phyloP scores from a whole-genome alignment of 2,329 filamentous ascomycete species.

The Dactylonectria estremocensis region DNA sequence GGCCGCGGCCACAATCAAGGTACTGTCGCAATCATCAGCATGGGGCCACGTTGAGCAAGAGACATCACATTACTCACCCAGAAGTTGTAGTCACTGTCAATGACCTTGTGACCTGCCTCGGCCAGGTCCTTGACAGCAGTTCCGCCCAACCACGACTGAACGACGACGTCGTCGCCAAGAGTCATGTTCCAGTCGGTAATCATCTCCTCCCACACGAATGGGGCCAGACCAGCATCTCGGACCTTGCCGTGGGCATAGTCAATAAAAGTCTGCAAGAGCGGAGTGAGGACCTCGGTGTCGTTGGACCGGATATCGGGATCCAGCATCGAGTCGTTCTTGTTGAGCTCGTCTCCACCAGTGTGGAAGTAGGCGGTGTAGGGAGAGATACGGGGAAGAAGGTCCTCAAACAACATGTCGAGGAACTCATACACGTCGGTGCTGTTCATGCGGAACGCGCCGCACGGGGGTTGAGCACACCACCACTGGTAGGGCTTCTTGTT shows the following conservation, averaged over 20 bases:
- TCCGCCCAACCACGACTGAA: constrained; percentile 84
- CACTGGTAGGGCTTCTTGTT: constrained; percentile 69
- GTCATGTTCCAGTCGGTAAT: constrained; percentile 83
- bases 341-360: constrained; percentile 90
- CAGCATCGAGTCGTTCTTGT: constrained; percentile 75
- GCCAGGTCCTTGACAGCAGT: constrained; percentile 74
- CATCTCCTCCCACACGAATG: constrained; percentile 93
- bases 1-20: constrained; percentile 85
- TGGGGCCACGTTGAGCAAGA: background rate
- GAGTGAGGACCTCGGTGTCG: constrained; percentile 74
- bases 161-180: constrained; percentile 78
- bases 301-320: constrained; percentile 82
- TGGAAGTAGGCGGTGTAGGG: constrained; percentile 85
- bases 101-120: constrained; percentile 76
- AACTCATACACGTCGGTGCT: constrained; percentile 79
- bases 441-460: constrained; percentile 83
- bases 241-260: constrained; percentile 78
- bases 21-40: constrained; percentile 66
- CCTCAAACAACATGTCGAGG: constrained; percentile 79
- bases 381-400: constrained; percentile 80
- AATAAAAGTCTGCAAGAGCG: constrained; percentile 84
- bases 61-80: constrained; percentile 72
- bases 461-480: constrained; percentile 76
- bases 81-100: constrained; percentile 83
- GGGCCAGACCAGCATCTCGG: constrained; percentile 74